A percentile compares a stretch with the other conserved stretches of the same genome.
Conservation (phyloP, 768 basidiomycete species). For the Russula earlei region DNA sequence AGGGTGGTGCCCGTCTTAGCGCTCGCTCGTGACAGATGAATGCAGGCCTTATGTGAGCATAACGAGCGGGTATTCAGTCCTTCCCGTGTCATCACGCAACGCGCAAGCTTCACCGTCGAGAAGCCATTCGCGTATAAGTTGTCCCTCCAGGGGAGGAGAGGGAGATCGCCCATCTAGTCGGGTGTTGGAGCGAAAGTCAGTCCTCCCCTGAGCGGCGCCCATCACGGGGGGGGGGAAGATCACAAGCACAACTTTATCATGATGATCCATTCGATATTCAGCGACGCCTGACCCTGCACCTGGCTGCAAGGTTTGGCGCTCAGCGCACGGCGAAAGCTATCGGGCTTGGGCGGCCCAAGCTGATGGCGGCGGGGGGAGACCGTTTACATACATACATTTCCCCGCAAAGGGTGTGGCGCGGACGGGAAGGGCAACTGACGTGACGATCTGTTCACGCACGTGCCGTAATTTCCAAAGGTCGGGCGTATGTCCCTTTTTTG, state of each 20-base stretch:
- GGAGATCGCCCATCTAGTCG: background rate
- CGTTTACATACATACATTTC: background rate
- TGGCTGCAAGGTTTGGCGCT: background rate
- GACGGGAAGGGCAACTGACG: background rate
- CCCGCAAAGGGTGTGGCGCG: background rate
- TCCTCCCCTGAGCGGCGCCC: constrained; percentile 2
- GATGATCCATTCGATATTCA: background rate
- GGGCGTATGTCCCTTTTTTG: too few relatives aligned
- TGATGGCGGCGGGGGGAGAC: background rate
- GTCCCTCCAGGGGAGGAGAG: background rate
- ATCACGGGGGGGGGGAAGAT: background rate
- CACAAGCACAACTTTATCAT: constrained; percentile 4
- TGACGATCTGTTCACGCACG: too few relatives aligned
- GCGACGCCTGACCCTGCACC: background rate
- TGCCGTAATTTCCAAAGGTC: too few relatives aligned
- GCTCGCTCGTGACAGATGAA: background rate
- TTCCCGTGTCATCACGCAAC: background rate
- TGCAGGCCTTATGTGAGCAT: background rate
- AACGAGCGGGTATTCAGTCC: background rate
- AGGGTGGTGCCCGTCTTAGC: background rate
- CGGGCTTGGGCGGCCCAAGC: background rate
- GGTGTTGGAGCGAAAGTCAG: too few relatives aligned
- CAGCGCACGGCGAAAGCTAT: background rate
- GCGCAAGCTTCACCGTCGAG: background rate
- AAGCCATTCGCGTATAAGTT: background rate